phyloP scores from a whole-genome alignment of 441 rosid species.

The Populus hybrid region DNA sequence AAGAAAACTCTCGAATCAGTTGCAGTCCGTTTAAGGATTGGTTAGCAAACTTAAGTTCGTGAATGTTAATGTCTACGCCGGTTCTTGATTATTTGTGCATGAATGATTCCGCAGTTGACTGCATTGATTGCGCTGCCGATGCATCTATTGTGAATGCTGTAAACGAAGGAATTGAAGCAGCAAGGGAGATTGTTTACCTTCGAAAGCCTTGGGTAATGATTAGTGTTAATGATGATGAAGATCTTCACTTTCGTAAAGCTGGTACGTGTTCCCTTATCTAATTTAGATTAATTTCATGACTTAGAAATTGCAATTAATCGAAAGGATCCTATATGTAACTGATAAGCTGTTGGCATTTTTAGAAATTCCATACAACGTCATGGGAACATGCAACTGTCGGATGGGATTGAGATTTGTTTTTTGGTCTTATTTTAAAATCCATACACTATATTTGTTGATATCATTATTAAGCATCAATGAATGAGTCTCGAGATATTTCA shows the following conservation, averaged over 20 bases:
- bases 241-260: conserved; percentile 70
- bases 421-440: background rate
- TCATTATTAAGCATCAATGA: background rate
- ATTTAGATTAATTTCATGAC: background rate
- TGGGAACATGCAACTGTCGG: background rate
- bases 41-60: background rate
- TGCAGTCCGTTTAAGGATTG: background rate
- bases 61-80: background rate
- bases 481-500: background rate
- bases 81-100: conserved; percentile 5
- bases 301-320: background rate
- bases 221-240: conserved; percentile 60
- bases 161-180: conserved; percentile 51
- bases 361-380: background rate
- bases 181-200: conserved; percentile 35
- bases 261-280: conserved; percentile 27
- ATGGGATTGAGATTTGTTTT: background rate
- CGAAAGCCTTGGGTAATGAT: conserved; percentile 71
- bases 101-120: conserved; percentile 45
- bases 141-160: conserved; percentile 57
- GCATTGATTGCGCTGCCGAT: conserved; percentile 73
- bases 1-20: background rate
- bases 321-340: background rate
- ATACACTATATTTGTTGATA: background rate
- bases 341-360: background rate